phyloP scores from a whole-genome alignment of 2,329 filamentous ascomycete species.

The Ophiostoma sp. region DNA sequence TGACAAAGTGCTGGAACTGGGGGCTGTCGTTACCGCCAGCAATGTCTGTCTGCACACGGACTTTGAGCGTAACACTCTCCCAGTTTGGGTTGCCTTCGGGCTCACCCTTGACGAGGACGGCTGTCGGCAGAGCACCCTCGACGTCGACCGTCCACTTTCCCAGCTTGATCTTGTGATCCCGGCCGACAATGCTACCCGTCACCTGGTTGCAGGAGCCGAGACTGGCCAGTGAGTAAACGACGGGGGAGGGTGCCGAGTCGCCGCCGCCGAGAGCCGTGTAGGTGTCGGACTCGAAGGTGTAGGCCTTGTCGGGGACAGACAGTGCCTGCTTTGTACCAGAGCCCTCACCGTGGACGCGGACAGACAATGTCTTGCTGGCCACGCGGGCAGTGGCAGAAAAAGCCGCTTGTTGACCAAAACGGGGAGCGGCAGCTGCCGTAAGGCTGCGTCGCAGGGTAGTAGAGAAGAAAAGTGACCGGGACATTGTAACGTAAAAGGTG shows the following conservation, averaged over 20 bases:
- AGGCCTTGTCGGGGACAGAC: constrained; percentile 12
- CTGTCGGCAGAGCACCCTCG: constrained; percentile 20
- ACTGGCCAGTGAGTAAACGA: constrained; percentile 21
- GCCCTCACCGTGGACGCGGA: constrained; percentile 11
- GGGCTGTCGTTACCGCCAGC: background rate
- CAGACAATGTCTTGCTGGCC: background rate
- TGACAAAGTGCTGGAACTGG: constrained; percentile 17
- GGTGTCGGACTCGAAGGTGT: constrained; percentile 18
- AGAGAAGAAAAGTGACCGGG: background rate
- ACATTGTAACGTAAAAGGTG: background rate
- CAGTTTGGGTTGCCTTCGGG: constrained; percentile 21
- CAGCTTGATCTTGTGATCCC: constrained; percentile 15
- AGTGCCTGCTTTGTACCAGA: constrained; percentile 14
- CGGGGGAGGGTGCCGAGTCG: constrained; percentile 15
- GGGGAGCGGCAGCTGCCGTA: background rate
- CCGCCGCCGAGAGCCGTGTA: constrained; percentile 19
- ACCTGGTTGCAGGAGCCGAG: constrained; percentile 22
- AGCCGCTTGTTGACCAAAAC: background rate
- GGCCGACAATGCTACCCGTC: constrained; percentile 19
- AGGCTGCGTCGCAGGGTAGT: constrained; percentile 11
- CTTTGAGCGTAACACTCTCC: constrained; percentile 13
- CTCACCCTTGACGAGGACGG: constrained; percentile 14
- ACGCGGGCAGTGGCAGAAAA: background rate
- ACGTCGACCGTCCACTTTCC: constrained; percentile 21
- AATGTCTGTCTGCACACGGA: constrained; percentile 20